A percentile compares a stretch with the other conserved stretches of the same genome.
These are phyloP conservation scores for Lignosus rhinocerotis DNA, from an alignment of 1,284 basidiomycete genomes.

Conservation along the genomic window DNA sequence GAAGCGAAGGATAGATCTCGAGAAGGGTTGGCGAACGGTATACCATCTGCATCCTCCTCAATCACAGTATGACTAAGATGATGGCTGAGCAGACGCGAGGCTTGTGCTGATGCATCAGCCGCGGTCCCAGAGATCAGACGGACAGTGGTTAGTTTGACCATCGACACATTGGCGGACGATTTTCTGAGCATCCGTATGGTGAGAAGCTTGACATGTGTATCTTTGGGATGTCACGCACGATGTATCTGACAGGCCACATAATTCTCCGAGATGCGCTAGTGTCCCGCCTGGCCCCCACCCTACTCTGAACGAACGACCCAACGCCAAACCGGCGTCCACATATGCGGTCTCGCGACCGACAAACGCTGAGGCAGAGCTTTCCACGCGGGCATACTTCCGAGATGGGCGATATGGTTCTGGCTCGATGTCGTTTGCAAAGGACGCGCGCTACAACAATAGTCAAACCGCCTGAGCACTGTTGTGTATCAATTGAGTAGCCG, in stretches of 20 bases:
- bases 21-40: constrained; percentile 61
- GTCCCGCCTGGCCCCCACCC: constrained; percentile 87
- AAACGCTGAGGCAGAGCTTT: constrained; percentile 61
- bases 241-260: constrained; percentile 57
- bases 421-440: constrained; percentile 74
- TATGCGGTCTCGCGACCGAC: constrained; percentile 65
- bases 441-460: constrained; percentile 55
- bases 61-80: constrained; percentile 82
- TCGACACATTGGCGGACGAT: constrained; percentile 58
- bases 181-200: constrained; percentile 35
- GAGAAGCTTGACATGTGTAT: constrained; percentile 1
- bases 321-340: constrained; percentile 80
- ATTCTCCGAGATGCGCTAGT: constrained; percentile 73
- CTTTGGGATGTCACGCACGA: constrained; percentile 41
- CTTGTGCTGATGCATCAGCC: constrained; percentile 43
- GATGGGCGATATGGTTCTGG: constrained; percentile 63
- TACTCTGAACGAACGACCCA: constrained; percentile 89
- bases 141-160: constrained; percentile 48
- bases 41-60: constrained; percentile 48
- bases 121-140: constrained; percentile 40
- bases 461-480: constrained; percentile 15
- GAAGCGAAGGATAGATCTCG: constrained; percentile 75
- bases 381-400: constrained; percentile 71
- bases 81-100: constrained; percentile 74
- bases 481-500: constrained; percentile 1